Evolutionary conservation across 1,139 yeast genomes (phyloP).

Genomic region (Lodderomyces parapsilosis): DNA sequence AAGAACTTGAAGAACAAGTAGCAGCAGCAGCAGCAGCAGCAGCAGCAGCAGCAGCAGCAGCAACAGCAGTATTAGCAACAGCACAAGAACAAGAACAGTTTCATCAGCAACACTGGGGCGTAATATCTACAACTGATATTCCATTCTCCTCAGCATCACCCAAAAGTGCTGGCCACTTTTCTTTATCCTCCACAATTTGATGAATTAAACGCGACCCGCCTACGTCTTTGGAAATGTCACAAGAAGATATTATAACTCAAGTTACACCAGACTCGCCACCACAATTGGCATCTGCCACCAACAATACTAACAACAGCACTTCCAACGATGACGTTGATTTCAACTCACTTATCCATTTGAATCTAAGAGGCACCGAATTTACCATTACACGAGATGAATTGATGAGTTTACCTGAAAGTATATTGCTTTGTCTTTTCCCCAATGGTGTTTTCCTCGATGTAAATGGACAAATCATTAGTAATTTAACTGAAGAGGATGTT

Average conservation of each 20-base stretch:
- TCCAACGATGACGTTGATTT: conserved; percentile 42
- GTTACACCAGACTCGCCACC: conserved; percentile 47
- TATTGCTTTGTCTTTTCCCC: conserved; percentile 82
- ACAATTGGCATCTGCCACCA: conserved; percentile 12
- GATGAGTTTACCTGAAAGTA: conserved; percentile 87
- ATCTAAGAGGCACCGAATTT: conserved; percentile 62
- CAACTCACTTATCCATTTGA: conserved; percentile 63
- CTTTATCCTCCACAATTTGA: not conserved
- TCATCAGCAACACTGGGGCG: no score
- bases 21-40: no score
- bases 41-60: no score
- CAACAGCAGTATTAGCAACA: no score
- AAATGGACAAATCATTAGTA: conserved; percentile 72
- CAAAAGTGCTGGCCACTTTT: conserved; percentile 9
- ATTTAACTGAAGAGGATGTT: conserved; percentile 71
- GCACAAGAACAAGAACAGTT: conserved; percentile 3
- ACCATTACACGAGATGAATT: conserved; percentile 83
- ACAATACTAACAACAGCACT: conserved; percentile 9
- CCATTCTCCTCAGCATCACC: no score
- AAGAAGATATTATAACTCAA: conserved; percentile 56
- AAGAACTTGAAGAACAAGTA: no score
- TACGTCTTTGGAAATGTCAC: conserved; percentile 10
- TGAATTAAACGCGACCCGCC: no score
- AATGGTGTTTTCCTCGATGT: conserved; percentile 83
- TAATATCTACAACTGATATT: no score